These are phyloP conservation scores for Plasmodium reichenowi DNA, from an alignment of 169 alveolate genomes.

Conservation along the genomic window DNA sequence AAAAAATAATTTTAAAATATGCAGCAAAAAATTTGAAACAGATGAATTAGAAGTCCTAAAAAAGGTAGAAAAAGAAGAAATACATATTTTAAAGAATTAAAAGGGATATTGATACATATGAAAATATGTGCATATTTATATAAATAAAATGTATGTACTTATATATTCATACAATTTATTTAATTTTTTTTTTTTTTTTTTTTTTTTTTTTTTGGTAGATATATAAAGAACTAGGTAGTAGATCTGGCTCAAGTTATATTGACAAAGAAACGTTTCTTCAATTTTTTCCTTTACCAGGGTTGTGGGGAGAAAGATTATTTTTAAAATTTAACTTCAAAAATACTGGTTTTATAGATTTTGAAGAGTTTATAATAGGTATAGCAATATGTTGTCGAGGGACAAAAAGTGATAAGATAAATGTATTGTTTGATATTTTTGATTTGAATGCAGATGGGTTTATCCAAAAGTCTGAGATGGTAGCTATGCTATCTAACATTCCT, in stretches of 20 bases:
- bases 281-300: constrained; percentile 90
- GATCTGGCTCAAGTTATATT: constrained; percentile 85
- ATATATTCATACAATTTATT: neutral
- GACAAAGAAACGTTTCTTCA: constrained; percentile 91
- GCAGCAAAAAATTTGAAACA: constrained; percentile 71
- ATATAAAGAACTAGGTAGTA: constrained; percentile 86
- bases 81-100: neutral
- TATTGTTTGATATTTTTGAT: constrained; percentile 89
- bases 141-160: neutral
- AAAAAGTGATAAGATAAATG: constrained; percentile 86
- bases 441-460: constrained; percentile 86
- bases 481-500: constrained; percentile 91
- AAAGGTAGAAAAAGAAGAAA: constrained; percentile 22
- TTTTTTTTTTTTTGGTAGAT: constrained; percentile 29
- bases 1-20: constrained; percentile 49
- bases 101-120: neutral
- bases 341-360: constrained; percentile 87
- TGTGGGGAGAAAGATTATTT: constrained; percentile 92
- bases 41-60: constrained; percentile 70
- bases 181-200: constrained; percentile 3
- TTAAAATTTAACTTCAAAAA: constrained; percentile 84
- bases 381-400: constrained; percentile 91
- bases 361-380: constrained; percentile 88
- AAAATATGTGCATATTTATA: neutral
- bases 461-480: constrained; percentile 88